Evolutionary conservation across 176 grass and related monocot genomes (phyloP).

Genomic region (Oryza australiensis): DNA sequence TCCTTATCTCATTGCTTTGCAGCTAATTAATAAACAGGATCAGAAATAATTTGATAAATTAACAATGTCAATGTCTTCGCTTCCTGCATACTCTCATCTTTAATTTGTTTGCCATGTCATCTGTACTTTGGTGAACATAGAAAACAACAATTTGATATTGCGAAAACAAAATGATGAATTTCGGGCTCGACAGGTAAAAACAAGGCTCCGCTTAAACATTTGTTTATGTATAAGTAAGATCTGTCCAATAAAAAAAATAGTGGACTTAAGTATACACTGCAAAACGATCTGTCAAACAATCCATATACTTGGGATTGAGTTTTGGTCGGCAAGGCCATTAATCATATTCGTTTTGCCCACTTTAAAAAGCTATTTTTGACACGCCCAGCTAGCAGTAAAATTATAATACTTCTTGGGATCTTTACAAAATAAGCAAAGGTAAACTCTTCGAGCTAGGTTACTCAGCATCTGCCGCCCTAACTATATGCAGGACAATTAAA

Average conservation of each 20-base stretch:
- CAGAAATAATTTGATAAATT: conserved; percentile 1
- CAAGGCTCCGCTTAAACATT: conserved; percentile 8
- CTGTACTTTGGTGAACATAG: conserved; percentile 8
- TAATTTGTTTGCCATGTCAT: not conserved
- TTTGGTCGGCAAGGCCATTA: conserved; percentile 23
- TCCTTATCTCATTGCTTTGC: not conserved
- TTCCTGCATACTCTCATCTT: not conserved
- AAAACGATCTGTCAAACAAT: not conserved
- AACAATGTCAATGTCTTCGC: not conserved
- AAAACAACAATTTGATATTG: not conserved
- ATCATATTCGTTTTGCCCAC: conserved; percentile 21
- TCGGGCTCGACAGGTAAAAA: not conserved
- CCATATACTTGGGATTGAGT: not conserved
- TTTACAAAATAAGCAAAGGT: conserved; percentile 12
- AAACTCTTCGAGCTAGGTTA: not conserved
- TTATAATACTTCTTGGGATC: not conserved
- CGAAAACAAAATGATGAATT: not conserved
- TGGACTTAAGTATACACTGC: not conserved
- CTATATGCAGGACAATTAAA: not conserved
- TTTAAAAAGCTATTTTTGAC: not conserved
- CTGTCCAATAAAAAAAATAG: not conserved
- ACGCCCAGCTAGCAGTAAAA: conserved; percentile 4
- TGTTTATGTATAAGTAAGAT: not conserved
- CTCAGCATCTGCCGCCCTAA: conserved; percentile 32
- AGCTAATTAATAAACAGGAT: not conserved